Evolutionary conservation across 805 yeast species (phyloP), one percentile per base, ranked within the genome.

Genomic region (Zygotorulaspora florentina): DNA sequence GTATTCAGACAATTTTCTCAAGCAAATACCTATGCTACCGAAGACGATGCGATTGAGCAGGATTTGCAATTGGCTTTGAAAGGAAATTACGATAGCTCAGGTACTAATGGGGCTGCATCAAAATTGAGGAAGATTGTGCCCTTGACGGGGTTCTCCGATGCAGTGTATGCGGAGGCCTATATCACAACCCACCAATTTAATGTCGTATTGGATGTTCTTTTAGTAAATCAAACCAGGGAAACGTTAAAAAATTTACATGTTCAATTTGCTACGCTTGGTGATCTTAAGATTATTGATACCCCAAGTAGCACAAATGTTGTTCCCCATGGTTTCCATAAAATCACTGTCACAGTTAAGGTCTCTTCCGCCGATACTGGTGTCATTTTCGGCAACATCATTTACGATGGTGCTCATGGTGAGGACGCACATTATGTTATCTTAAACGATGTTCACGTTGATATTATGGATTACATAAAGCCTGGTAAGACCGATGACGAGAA

Each of bases 301-400:
- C 96, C 98, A 38, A 74, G 87, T 2, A 80, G 95, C 12, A 88
- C 85, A 34, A 93, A 91, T 63, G 79, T 93, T 50, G 96, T 96
- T 18, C 96, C 99, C n/a, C 96, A 90, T 69, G 96, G 96, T 16
- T 93, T 93, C 80, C 87, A 87, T 69, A 85, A 86, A 51, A 76
- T 87, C 29, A 90, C 87, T 57, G 81, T 90, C 39, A 90, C 97
- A 2, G 79, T 93, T 55, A 89, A 89, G 68, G 99, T 93, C 37
- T 85, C 96, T 0, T 86, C 96, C 36, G 97, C 98, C 12, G 99
- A 95, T 62, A 90, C 99, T 8, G 99, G 98, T 58, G 96, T 91
- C 44, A 87, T 93, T 42, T 93, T 93, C 64, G 99, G 99, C 64
- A 91, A 91, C 69, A 89, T 93, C 64, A 85, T 91, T 11, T 93